Base-by-base conservation (phyloP, 768 basidiomycete genomes). In the Suillus plorans region DNA sequence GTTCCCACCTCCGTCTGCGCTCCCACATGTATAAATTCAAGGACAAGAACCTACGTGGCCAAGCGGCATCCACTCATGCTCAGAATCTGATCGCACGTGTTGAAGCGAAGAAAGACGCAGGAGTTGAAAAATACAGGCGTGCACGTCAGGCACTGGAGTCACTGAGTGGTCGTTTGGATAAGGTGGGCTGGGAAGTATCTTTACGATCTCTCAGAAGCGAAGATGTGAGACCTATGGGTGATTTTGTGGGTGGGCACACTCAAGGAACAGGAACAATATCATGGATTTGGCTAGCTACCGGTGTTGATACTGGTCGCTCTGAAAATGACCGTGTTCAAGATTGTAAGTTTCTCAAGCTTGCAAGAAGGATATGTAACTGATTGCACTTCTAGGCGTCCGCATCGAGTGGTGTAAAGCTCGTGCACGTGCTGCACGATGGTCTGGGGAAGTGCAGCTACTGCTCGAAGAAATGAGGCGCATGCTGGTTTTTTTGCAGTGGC, bases 201-300 rank as follows among this genome's bases (percentile, higher is more conserved):
- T 18, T 47, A 36, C 20, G 12, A 22, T 44, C 28, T 9, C 58
- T 67, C 10, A 42, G 49, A 12, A 44, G 16, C 0, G 18, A 31
- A 25, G 63, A 67, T 34, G 47, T 67, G 31, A 47, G 45, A 28
- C 36, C 31, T 5, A 25, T 67, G 16, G 52, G 44, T 2, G 52
- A 56, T 20, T 42, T 25, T 8, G 31, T 57, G 25, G 53, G 55
- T 49, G n/a, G 47, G 5, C 47, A 49, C 22, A 49, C 47, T 28
- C 63, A 67, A 41, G 66, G 66, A 9, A 63, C 58, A 25, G 22
- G 49, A 22, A 56, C 10, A 3, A 39, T 67, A 7, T 52, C 66
- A n/a, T 67, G 63, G 66, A 67, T 67, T 14, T 67, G 59, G 59
- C 4, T n/a, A n/a, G n/a, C n/a, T n/a, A n/a, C n/a, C n/a, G n/a